Conservation (phyloP, 768 basidiomycete genomes). For the Lentinula aciculospora region DNA sequence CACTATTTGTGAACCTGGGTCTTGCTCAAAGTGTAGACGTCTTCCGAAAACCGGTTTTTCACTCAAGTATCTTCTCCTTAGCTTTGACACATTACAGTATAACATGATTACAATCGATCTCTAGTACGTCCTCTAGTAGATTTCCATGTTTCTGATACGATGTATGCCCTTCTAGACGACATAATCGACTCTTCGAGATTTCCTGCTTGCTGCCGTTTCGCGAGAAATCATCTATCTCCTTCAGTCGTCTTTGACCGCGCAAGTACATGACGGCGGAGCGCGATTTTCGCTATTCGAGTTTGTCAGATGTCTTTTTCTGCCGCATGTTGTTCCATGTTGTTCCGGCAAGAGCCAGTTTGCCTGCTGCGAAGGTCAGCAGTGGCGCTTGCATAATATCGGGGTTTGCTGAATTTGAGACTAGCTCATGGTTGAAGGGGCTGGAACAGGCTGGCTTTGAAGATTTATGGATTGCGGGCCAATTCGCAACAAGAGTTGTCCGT, state of each 20-base stretch:
- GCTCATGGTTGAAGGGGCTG: neutral
- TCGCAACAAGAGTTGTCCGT: neutral
- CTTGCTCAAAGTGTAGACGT: too few relatives aligned
- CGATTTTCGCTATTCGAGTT: conserved; percentile 4
- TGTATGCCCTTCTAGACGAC: too few relatives aligned
- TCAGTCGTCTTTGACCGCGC: neutral
- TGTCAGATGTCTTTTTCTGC: neutral
- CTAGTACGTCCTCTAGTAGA: too few relatives aligned
- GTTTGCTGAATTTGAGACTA: neutral
- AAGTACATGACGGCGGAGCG: neutral
- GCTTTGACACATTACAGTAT: too few relatives aligned
- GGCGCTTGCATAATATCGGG: neutral
- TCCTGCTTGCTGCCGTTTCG: neutral
- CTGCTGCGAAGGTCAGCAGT: neutral
- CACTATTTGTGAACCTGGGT: too few relatives aligned
- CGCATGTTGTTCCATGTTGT: neutral
- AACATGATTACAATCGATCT: too few relatives aligned
- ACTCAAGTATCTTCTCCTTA: too few relatives aligned
- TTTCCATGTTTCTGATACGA: too few relatives aligned
- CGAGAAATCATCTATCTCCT: neutral
- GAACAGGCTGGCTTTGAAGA: neutral
- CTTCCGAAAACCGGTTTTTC: too few relatives aligned
- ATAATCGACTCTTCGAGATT: neutral
- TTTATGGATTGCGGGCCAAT: neutral
- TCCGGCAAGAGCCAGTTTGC: neutral